Conservation (phyloP, 1,284 basidiomycete genomes). For the Papiliotrema nemorosa region DNA sequence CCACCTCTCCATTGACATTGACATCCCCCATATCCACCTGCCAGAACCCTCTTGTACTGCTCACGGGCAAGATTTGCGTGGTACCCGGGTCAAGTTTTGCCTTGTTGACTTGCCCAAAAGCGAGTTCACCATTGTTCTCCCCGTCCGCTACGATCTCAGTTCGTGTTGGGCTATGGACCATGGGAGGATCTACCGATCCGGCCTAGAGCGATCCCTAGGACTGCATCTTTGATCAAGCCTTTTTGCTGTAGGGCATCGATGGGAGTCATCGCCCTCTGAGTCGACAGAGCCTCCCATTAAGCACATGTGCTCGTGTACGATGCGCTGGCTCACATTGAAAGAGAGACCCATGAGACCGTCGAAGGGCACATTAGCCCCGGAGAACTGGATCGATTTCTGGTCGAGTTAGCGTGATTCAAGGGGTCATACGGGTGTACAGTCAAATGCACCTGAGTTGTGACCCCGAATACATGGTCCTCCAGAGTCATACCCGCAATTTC, state of each 20-base stretch:
- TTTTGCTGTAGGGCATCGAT: slow-evolving; percentile 65
- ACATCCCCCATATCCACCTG: slow-evolving; percentile 32
- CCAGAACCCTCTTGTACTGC: slow-evolving; percentile 42
- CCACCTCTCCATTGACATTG: slow-evolving; percentile 24
- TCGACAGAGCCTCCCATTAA: slow-evolving; percentile 56
- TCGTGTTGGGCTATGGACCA: neutral
- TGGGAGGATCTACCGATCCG: slow-evolving; percentile 55
- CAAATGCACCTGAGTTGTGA: slow-evolving; percentile 61
- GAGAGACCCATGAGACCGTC: slow-evolving; percentile 85
- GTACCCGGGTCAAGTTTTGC: slow-evolving; percentile 39
- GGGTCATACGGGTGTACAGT: slow-evolving; percentile 5
- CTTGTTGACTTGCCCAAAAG: slow-evolving; percentile 29
- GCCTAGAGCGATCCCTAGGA: slow-evolving; percentile 77
- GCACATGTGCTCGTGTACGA: slow-evolving; percentile 41
- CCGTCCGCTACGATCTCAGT: slow-evolving; percentile 52
- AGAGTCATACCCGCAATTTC: slow-evolving; percentile 64
- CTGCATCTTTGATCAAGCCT: slow-evolving; percentile 62
- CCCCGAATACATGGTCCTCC: slow-evolving; percentile 66
- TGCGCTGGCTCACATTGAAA: slow-evolving; percentile 52
- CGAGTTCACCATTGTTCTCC: slow-evolving; percentile 65
- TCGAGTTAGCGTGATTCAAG: neutral
- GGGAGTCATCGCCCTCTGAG: slow-evolving; percentile 65
- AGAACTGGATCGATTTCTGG: slow-evolving; percentile 23
- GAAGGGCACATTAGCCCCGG: slow-evolving; percentile 55
- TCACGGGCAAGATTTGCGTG: slow-evolving; percentile 17